Conservation (phyloP, 352 stramenopile species). For the Globisporangium solare region DNA sequence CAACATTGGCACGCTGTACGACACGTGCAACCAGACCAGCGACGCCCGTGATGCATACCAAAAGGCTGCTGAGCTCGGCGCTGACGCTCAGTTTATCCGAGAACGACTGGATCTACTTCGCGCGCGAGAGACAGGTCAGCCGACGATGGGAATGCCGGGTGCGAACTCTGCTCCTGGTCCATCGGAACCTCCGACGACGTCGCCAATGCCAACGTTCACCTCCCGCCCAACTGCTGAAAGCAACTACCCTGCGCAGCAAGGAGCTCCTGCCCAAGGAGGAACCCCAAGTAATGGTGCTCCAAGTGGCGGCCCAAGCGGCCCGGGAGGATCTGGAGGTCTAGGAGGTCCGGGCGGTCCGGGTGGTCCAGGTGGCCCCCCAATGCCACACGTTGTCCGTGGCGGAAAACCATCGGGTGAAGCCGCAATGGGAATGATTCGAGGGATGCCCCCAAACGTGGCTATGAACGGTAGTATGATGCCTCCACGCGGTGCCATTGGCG, state of each 20-base stretch:
- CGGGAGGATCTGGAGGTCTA: constrained; percentile 1
- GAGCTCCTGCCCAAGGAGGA: constrained; percentile 17
- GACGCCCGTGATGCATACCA: constrained; percentile 86
- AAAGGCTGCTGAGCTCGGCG: constrained; percentile 83
- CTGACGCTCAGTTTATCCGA: constrained; percentile 79
- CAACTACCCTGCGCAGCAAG: constrained; percentile 47
- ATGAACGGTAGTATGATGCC: constrained; percentile 71
- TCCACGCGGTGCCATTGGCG: constrained; percentile 56
- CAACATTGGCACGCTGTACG: constrained; percentile 88
- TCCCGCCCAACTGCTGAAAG: constrained; percentile 55
- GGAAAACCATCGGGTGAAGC: constrained; percentile 26
- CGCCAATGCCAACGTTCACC: constrained; percentile 84
- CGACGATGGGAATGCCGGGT: constrained; percentile 78
- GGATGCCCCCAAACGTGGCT: constrained; percentile 44
- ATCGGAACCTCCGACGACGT: constrained; percentile 77
- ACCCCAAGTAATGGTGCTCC: constrained; percentile 18
- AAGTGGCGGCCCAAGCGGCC: not conserved
- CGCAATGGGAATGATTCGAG: constrained; percentile 70
- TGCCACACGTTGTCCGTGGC: constrained; percentile 12
- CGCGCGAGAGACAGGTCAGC: constrained; percentile 73
- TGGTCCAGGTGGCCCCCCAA: constrained; percentile 2
- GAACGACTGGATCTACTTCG: constrained; percentile 75
- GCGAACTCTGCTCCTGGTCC: constrained; percentile 75
- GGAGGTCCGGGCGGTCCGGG: constrained; percentile 3
- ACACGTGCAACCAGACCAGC: constrained; percentile 89